These are phyloP conservation scores for Vachellia pachyceras DNA, from an alignment of 306 rosid genomes.

Conservation along the genomic window DNA sequence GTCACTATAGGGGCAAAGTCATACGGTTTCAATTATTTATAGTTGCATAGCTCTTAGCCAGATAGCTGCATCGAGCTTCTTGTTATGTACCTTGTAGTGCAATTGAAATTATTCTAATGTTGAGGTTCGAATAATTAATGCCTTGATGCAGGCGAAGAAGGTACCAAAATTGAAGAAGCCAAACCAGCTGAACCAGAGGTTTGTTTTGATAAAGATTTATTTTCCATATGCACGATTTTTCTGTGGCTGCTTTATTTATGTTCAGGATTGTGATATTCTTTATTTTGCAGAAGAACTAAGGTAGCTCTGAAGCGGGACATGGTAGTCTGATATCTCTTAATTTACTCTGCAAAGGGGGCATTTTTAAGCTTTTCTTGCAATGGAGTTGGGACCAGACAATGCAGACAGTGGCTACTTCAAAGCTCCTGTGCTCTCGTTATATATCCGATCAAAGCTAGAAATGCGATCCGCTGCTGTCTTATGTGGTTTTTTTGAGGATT, in stretches of 20 bases:
- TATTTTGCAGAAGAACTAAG: slow-evolving; percentile 59
- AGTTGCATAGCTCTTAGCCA: slow-evolving; percentile 7
- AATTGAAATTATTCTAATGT: too few species aligned
- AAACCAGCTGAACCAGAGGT: slow-evolving; percentile 76
- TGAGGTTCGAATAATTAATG: too few species aligned
- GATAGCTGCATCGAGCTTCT: slow-evolving; percentile 31
- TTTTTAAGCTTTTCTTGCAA: slow-evolving; percentile 50
- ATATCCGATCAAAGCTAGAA: slow-evolving; percentile 50
- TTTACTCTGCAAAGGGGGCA: slow-evolving; percentile 44
- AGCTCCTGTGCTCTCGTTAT: slow-evolving; percentile 45
- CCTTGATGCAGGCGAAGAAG: slow-evolving; percentile 75
- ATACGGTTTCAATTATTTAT: slow-evolving; percentile 11
- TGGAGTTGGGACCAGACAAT: slow-evolving; percentile 43
- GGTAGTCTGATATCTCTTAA: slow-evolving; percentile 41
- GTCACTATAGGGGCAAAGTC: slow-evolving; percentile 13
- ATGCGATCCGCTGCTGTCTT: slow-evolving; percentile 40
- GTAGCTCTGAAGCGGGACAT: slow-evolving; percentile 42
- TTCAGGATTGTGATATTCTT: slow-evolving; percentile 17
- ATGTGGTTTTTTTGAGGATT: slow-evolving; percentile 19
- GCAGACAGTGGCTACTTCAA: slow-evolving; percentile 38
- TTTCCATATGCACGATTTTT: slow-evolving; percentile 24
- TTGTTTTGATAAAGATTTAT: slow-evolving; percentile 23
- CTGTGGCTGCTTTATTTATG: slow-evolving; percentile 4
- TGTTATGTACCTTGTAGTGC: not conserved
- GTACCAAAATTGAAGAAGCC: slow-evolving; percentile 71